Base-by-base conservation (phyloP, 306 rosid genomes). In the Medicago ruthenica region DNA sequence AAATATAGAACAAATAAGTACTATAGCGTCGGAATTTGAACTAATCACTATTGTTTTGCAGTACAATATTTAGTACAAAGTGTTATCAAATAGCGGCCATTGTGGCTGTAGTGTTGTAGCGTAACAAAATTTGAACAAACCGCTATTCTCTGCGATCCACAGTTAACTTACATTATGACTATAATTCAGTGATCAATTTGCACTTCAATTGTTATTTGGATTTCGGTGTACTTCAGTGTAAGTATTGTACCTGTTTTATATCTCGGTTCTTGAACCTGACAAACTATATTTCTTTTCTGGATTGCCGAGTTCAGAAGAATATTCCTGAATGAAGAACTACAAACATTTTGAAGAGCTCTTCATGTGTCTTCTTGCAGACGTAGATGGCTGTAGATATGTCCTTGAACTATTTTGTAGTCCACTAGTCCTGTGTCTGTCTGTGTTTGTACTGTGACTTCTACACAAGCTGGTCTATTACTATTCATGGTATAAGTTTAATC, bases 381-480 rank as follows among this genome's bases (percentile, higher is more conserved):
- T 83, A 70, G 66, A 65, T 62, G 62, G 41, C 58, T 65, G 72
- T 79, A 71, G 75, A 79, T 75, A 24, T 76, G 70, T 74, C 54
- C 44, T 70, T 65, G 47, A 76, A 65, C 80, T 70, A 54, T 66
- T 66, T 79, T 71, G 58, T 78, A 64, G 44, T n/a, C 36, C 53
- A 47, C 74, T 60, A 77, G 67, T 76, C 42, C 55, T 67, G 21
- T 77, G 51, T 73, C 76, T 70, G 36, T 70, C 68, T 21, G 59
- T 76, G 74, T 76, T 73, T 60, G 42, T 76, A 74, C 47, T 11
- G 11, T 36, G 48, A 63, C 76, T 66, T 66, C 72, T 82, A 13
- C 66, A 57, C 59, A 44, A 65, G 64, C 63, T 63, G 70, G 63
- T 62, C 51, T 73, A 53, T 73, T 76, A 67, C 61, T 61, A 27